Evolutionary conservation across 2,329 filamentous ascomycete species (phyloP).

Genomic region (Xylariaceae sp.): DNA sequence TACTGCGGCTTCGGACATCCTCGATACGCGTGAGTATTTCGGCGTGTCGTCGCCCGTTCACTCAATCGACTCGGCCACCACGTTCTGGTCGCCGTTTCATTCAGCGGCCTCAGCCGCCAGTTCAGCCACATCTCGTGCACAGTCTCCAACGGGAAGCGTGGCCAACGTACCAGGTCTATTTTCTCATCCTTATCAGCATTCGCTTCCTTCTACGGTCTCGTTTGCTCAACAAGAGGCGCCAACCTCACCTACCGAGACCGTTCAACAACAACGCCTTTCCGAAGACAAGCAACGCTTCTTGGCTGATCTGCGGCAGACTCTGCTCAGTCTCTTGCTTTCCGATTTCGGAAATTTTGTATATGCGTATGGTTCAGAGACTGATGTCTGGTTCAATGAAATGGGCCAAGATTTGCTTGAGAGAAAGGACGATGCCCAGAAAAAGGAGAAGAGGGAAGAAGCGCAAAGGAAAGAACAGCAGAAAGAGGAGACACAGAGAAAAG

Average conservation of each 20-base stretch:
- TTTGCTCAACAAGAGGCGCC: conserved; percentile 62
- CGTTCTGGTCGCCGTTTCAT: conserved; percentile 88
- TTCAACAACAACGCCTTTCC: conserved; percentile 58
- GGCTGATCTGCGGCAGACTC: conserved; percentile 69
- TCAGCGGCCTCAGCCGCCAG: conserved; percentile 63
- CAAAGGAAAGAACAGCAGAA: no score
- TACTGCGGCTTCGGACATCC: conserved; percentile 60
- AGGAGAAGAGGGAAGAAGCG: no score
- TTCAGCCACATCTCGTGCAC: conserved; percentile 56
- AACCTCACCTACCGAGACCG: conserved; percentile 65
- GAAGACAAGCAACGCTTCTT: conserved; percentile 78
- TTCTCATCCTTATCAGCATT: conserved; percentile 42
- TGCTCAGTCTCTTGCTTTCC: conserved; percentile 82
- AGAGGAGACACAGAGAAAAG: conserved; percentile 25
- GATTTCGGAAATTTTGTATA: conserved; percentile 87
- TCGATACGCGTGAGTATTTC: conserved; percentile 71
- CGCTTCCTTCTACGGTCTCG: conserved; percentile 45
- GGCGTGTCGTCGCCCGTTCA: conserved; percentile 65
- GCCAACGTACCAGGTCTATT: conserved; percentile 55
- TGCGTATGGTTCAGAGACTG: conserved; percentile 87
- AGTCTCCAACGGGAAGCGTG: conserved; percentile 61
- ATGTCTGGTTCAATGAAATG: conserved; percentile 75
- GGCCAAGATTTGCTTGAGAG: conserved; percentile 42
- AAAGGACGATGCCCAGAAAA: no score
- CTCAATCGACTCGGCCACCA: conserved; percentile 71